Base-by-base conservation (phyloP, 352 stramenopile genomes). In the Globisporangium nunn region DNA sequence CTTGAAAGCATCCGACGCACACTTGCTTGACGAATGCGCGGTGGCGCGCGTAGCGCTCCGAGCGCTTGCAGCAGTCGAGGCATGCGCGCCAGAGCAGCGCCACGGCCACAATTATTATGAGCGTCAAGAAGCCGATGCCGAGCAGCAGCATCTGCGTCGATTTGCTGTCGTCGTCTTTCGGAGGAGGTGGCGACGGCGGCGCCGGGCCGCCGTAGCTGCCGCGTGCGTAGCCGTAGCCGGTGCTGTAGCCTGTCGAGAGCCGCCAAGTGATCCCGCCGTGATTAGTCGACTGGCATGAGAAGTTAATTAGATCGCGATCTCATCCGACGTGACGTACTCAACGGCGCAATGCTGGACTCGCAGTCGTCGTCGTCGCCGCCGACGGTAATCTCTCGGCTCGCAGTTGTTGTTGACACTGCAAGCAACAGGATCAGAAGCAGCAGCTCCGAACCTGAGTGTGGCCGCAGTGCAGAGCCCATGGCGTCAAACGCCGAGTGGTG, bases 11-110 rank as follows among this genome's bases (percentile, higher is more conserved):
- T 23, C 23, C 15, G 35, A 54, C 72, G 53, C 69, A 85, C 75
- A 71, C 62, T 61, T 68, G 64, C 15, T 69, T 66, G 45, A 71
- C 68, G 48, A 79, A 85, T 12, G 75, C 75, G 61, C 75, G 68
- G 53, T 85, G 75, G 5, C 61, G 62, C 6, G 66, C 60, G 10
- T 66, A 61, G 40, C 57, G 71, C 17, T 53, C 64, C 12, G 75
- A 64, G 14, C 58, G 71, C 14, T 60, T 73, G 46, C 75, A 85
- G 58, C 73, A 85, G 47, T 83, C 72, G 18, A 76, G 39, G 40
- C 66, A 79, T 4, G 68, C 67, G 70, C 70, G 78, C 75, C 75
- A 82, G 33, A 55, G 50, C 33, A 55, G 50, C 15, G 68, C 78
- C 33, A 83, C 66, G 50, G 62, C 73, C 4, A 72, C 29, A 18